A percentile compares a stretch with the other conserved stretches of the same genome.
Evolutionary conservation across 1,284 basidiomycete species (phyloP).

Genomic region (Pholiota adiposa): DNA sequence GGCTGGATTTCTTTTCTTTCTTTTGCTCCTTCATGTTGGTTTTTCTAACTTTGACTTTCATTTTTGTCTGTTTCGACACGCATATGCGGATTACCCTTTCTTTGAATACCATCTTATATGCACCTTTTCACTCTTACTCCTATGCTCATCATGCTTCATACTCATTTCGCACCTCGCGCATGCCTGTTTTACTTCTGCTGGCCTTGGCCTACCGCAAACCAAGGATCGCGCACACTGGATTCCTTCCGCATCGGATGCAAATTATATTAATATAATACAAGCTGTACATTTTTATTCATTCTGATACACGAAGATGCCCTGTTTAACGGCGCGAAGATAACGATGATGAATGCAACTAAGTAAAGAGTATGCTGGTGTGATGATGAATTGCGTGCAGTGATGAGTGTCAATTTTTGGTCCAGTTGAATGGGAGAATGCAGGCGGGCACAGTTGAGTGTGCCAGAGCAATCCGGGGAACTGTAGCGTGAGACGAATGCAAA

Average conservation of each 20-base stretch:
- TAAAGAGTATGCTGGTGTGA: background rate
- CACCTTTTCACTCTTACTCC: slow-evolving; percentile 4
- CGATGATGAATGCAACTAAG: slow-evolving; percentile 8
- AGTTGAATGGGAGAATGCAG: slow-evolving; percentile 31
- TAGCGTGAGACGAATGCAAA: slow-evolving; percentile 1
- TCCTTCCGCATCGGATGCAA: background rate
- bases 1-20: background rate
- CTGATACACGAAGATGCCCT: slow-evolving; percentile 12
- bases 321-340: slow-evolving; percentile 15
- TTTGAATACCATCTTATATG: no score
- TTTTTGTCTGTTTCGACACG: no score
- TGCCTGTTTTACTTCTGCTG: background rate
- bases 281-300: slow-evolving; percentile 23
- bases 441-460: slow-evolving; percentile 32
- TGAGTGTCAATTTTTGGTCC: slow-evolving; percentile 22
- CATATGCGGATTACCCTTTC: no score
- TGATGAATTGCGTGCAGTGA: background rate
- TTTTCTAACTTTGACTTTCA: no score
- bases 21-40: no score
- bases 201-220: background rate
- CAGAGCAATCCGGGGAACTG: background rate
- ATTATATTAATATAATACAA: slow-evolving; percentile 22
- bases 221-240: slow-evolving; percentile 6
- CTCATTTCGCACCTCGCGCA: background rate
- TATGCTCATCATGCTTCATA: background rate